Evolutionary conservation across 2,329 filamentous ascomycete species (phyloP).

Genomic region (Trichophyton mentagrophytes): DNA sequence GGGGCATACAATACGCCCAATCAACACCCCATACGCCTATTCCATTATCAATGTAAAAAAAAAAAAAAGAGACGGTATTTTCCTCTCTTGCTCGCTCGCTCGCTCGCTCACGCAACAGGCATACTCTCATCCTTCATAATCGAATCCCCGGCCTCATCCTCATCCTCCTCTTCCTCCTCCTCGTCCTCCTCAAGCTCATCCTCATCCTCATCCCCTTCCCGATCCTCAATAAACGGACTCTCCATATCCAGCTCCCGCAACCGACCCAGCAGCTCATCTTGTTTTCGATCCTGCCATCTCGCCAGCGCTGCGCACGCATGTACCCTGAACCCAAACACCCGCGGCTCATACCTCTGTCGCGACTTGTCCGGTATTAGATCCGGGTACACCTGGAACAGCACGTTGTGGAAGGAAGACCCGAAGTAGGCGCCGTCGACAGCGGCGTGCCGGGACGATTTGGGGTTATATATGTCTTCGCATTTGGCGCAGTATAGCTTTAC

Average conservation of each 20-base stretch:
- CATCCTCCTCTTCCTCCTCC: constrained; percentile 10
- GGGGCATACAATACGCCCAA: neutral
- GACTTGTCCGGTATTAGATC: constrained; percentile 78
- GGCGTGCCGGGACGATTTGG: constrained; percentile 90
- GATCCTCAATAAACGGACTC: constrained; percentile 61
- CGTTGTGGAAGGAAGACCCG: constrained; percentile 95
- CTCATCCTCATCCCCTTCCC: constrained; percentile 32
- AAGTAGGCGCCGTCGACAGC: constrained; percentile 97
- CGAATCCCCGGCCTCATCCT: constrained; percentile 4
- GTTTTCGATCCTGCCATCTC: constrained; percentile 75
- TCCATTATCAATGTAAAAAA: neutral
- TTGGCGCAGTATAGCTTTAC: constrained; percentile 96
- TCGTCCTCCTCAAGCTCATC: constrained; percentile 9
- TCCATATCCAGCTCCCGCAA: constrained; percentile 59
- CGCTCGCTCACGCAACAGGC: neutral
- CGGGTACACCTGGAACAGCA: constrained; percentile 96
- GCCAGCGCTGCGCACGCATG: constrained; percentile 78
- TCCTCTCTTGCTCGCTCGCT: no score
- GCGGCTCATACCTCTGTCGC: constrained; percentile 71
- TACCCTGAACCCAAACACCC: constrained; percentile 90
- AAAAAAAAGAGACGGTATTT: neutral
- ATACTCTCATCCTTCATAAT: neutral
- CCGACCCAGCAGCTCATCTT: constrained; percentile 69
- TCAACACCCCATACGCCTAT: neutral
- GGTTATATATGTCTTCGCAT: constrained; percentile 98